phyloP scores from a whole-genome alignment of 768 basidiomycete species.

The Suillus decipiens region DNA sequence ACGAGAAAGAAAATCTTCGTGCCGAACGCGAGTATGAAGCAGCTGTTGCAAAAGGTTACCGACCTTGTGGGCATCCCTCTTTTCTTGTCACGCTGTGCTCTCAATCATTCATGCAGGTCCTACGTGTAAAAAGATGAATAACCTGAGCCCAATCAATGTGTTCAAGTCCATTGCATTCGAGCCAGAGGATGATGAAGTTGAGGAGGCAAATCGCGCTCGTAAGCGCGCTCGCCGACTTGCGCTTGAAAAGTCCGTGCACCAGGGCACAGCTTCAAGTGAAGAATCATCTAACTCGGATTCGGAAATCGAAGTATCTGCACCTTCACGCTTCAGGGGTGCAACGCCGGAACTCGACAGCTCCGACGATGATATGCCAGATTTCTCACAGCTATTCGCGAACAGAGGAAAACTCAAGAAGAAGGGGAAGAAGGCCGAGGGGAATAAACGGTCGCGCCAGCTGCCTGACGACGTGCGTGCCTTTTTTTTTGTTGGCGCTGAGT shows the following conservation, averaged over 20 bases:
- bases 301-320: constrained; percentile 8
- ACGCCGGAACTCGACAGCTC: constrained; percentile 40
- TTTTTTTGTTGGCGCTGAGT: background rate
- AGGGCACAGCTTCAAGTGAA: constrained; percentile 8
- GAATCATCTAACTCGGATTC: constrained; percentile 14
- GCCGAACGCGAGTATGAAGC: constrained; percentile 58
- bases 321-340: constrained; percentile 14
- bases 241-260: constrained; percentile 11
- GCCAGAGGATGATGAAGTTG: constrained; percentile 61
- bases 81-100: background rate
- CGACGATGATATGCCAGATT: constrained; percentile 57
- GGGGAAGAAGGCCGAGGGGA: constrained; percentile 6
- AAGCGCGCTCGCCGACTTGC: constrained; percentile 27
- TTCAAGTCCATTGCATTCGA: constrained; percentile 72
- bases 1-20: constrained; percentile 55
- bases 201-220: constrained; percentile 35
- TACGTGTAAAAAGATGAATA: constrained; percentile 66
- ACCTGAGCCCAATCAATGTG: constrained; percentile 48
- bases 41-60: constrained; percentile 56
- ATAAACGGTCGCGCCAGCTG: background rate
- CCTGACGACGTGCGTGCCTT: background rate
- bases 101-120: constrained; percentile 46
- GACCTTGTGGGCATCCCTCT: constrained; percentile 49
- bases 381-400: constrained; percentile 41
- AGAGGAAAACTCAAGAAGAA: constrained; percentile 31